Evolutionary conservation across 2,329 filamentous ascomycete genomes (phyloP).

Genomic region (Dactylellina drechsleri): DNA sequence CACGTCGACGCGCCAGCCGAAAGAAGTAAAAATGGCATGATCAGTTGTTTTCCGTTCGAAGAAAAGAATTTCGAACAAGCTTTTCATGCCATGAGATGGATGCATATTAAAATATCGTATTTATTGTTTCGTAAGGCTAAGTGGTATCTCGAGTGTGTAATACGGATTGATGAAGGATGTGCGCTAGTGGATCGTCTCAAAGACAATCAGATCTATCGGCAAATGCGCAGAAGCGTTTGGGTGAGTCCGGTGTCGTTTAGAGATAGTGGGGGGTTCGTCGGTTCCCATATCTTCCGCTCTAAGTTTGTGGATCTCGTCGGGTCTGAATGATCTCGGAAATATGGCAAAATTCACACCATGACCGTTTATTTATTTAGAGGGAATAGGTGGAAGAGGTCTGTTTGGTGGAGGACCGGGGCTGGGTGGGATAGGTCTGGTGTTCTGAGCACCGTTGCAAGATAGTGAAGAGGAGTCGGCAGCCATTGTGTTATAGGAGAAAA

Average conservation of each 20-base stretch:
- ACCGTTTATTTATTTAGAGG: constrained; percentile 49
- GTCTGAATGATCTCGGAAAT: constrained; percentile 4
- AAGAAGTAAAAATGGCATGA: constrained; percentile 37
- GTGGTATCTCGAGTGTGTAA: constrained; percentile 49
- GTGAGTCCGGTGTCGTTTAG: constrained; percentile 4
- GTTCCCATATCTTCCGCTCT: background rate
- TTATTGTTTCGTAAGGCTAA: constrained; percentile 43
- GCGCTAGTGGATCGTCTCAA: constrained; percentile 4
- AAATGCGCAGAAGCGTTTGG: background rate
- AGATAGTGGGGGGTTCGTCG: background rate
- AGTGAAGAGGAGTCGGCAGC: constrained; percentile 58
- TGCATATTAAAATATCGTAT: constrained; percentile 54
- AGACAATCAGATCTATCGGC: background rate
- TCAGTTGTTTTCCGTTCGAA: constrained; percentile 4
- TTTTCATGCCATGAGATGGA: constrained; percentile 37
- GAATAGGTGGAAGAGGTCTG: constrained; percentile 59
- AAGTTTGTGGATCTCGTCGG: constrained; percentile 11
- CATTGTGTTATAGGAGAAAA: constrained; percentile 52
- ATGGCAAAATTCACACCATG: background rate
- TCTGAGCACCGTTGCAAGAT: constrained; percentile 58
- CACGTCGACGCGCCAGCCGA: constrained; percentile 49
- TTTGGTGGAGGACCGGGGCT: constrained; percentile 59
- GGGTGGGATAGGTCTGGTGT: constrained; percentile 56
- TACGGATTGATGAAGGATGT: constrained; percentile 31
- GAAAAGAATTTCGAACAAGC: too few relatives aligned